phyloP scores from a whole-genome alignment of 768 basidiomycete genomes.

The Paxillus ammoniavirescens region DNA sequence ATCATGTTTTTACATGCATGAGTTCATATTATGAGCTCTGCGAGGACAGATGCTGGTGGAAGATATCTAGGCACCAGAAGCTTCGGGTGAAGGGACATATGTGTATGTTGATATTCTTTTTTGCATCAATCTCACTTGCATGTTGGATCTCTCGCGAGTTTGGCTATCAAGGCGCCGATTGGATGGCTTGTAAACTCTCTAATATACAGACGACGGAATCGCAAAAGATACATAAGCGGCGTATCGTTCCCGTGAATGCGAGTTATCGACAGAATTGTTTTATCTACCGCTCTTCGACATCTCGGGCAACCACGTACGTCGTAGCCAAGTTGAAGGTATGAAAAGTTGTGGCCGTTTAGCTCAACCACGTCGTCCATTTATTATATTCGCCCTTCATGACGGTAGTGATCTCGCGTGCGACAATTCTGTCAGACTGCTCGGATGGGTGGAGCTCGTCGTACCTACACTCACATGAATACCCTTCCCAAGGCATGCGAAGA shows the following conservation, averaged over 20 bases:
- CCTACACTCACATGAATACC: neutral
- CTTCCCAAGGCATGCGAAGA: neutral
- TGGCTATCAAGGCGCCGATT: neutral
- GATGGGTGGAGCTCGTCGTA: slow-evolving; percentile 60
- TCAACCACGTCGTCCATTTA: slow-evolving; percentile 52
- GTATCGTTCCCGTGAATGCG: neutral
- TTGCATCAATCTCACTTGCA: slow-evolving; percentile 9
- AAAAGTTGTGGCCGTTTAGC: slow-evolving; percentile 19
- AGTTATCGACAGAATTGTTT: neutral
- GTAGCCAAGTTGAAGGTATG: neutral
- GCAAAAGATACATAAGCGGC: neutral
- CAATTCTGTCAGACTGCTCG: slow-evolving; percentile 53
- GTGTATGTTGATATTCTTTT: slow-evolving; percentile 9
- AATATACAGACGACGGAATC: too few species aligned
- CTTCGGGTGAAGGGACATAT: neutral
- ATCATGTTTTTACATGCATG: neutral
- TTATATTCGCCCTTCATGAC: slow-evolving; percentile 44
- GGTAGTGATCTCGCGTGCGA: slow-evolving; percentile 50
- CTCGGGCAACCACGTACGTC: neutral
- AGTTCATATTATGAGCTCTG: neutral
- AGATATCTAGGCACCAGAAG: neutral
- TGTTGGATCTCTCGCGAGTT: neutral
- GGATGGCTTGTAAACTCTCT: too few species aligned
- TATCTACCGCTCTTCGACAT: neutral
- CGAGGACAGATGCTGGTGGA: slow-evolving; percentile 4